Conservation (phyloP, 1,284 basidiomycete species). For the Sanghuangporus baumii region DNA sequence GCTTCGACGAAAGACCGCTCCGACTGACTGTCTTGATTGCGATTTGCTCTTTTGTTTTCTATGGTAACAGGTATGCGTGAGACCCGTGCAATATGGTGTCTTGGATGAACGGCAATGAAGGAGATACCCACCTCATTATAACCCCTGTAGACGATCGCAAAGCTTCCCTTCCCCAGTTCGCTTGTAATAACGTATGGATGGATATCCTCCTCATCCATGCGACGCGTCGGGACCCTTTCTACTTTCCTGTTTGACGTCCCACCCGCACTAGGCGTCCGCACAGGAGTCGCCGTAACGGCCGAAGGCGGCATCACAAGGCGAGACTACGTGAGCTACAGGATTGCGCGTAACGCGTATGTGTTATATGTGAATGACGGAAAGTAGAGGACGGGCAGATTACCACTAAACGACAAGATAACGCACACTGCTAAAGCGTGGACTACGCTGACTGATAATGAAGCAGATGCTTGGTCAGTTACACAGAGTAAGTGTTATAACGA, state of each 20-base stretch:
- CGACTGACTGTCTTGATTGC: conserved; percentile 96
- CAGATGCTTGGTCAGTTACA: not conserved
- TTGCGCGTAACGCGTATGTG: not conserved
- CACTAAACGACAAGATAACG: not conserved
- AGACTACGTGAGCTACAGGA: not conserved
- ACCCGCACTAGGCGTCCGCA: not conserved
- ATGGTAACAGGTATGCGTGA: conserved; percentile 6
- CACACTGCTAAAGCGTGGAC: not conserved
- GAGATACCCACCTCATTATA: conserved; percentile 64
- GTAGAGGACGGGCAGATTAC: not conserved
- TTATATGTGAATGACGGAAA: not conserved
- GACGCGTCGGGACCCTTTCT: conserved; percentile 4
- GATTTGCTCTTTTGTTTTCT: conserved; percentile 75
- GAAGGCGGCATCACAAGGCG: conserved; percentile 2
- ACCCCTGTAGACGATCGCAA: conserved; percentile 94
- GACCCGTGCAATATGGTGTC: not conserved
- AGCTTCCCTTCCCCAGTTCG: conserved; percentile 84
- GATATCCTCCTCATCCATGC: conserved; percentile 55
- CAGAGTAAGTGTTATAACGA: not conserved
- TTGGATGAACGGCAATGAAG: conserved; percentile 2
- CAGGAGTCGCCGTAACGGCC: not conserved
- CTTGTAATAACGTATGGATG: conserved; percentile 68
- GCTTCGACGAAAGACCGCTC: conserved; percentile 84
- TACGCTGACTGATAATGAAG: not conserved
- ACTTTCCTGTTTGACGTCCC: not conserved